phyloP scores from a whole-genome alignment of 768 basidiomycete species.

The Agrocybe praecox region DNA sequence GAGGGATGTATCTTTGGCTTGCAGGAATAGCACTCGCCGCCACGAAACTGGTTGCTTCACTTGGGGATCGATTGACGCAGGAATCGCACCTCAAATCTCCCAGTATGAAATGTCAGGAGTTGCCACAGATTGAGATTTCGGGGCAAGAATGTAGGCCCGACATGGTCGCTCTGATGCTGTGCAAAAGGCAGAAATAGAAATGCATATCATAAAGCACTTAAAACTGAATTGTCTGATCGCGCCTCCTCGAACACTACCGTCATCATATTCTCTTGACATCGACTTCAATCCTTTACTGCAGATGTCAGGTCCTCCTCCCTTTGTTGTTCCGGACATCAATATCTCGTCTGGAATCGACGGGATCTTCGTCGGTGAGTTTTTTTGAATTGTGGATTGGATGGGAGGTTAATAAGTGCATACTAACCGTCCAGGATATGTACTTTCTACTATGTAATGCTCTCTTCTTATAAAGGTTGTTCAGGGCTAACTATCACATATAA shows the following conservation, averaged over 20 bases:
- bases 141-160: too few relatives aligned
- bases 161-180: too few relatives aligned
- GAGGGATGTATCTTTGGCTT: too few relatives aligned
- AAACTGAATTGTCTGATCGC: too few relatives aligned
- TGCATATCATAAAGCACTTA: too few relatives aligned
- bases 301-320: not conserved
- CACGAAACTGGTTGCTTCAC: too few relatives aligned
- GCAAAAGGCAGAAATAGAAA: too few relatives aligned
- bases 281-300: not conserved
- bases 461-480: not conserved
- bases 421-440: not conserved
- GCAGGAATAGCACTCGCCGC: too few relatives aligned
- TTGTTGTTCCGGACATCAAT: not conserved
- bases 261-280: not conserved
- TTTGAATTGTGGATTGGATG: not conserved
- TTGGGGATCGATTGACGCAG: too few relatives aligned
- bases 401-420: not conserved
- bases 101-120: too few relatives aligned
- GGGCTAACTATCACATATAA: not conserved
- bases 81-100: too few relatives aligned
- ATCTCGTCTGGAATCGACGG: constrained; percentile 2
- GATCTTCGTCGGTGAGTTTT: not conserved
- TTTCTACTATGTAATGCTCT: not conserved
- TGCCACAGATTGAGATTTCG: too few relatives aligned
- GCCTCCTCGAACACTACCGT: not conserved